Conservation (phyloP, 1,139 yeast genomes). For the Geotrichum klebahnii region DNA sequence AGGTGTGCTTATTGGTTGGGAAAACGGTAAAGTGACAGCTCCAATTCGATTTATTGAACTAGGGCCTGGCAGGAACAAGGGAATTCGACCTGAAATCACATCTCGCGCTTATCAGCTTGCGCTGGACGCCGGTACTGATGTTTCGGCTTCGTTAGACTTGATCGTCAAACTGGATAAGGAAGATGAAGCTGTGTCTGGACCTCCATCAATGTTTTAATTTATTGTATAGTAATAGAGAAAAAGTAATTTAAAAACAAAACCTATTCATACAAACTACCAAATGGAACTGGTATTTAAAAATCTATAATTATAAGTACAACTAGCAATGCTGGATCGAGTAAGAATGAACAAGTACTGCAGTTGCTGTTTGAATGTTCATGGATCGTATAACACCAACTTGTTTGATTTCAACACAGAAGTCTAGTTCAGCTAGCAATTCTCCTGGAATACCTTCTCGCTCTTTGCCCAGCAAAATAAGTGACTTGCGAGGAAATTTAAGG, state of each 20-base stretch:
- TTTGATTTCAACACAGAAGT: constrained; percentile 82
- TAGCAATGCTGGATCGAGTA: constrained; percentile 68
- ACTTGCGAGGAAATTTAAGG: constrained; percentile 70
- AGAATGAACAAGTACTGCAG: constrained; percentile 90
- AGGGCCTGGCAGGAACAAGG: constrained; percentile 26
- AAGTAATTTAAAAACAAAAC: not conserved
- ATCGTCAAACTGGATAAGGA: constrained; percentile 21
- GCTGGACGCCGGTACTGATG: constrained; percentile 34
- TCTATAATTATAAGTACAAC: not conserved
- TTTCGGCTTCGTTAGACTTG: constrained; percentile 33
- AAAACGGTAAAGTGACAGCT: constrained; percentile 53
- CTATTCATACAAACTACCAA: not conserved
- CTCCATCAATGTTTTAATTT: constrained; percentile 22
- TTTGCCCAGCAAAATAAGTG: constrained; percentile 72
- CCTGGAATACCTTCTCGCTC: constrained; percentile 94
- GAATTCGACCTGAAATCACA: constrained; percentile 34
- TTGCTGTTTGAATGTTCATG: constrained; percentile 95
- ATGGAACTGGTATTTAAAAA: not conserved
- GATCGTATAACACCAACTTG: constrained; percentile 90
- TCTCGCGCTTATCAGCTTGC: constrained; percentile 37
- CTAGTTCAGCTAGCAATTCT: constrained; percentile 72
- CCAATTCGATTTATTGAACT: constrained; percentile 39
- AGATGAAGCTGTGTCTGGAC: constrained; percentile 22
- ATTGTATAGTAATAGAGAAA: not conserved
- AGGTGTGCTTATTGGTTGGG: constrained; percentile 70